These are phyloP conservation scores for Colletotrichum incanum DNA, from an alignment of 2,329 filamentous ascomycete genomes.

Conservation along the genomic window DNA sequence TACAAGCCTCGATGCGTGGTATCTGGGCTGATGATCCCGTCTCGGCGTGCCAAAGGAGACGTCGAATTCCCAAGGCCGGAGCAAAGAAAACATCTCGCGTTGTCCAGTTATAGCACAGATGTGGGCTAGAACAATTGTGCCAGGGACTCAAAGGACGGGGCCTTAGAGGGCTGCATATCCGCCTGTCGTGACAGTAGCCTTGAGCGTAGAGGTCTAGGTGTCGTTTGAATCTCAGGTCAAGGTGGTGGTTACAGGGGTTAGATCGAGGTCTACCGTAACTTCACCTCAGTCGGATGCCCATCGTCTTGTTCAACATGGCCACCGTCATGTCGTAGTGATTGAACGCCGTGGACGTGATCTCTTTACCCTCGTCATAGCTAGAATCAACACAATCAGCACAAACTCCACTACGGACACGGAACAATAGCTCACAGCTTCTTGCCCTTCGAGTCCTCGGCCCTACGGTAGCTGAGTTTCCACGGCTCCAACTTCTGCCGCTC, in stretches of 20 bases:
- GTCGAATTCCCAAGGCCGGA: neutral
- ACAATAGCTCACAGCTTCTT: conserved; percentile 43
- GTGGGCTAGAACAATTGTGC: neutral
- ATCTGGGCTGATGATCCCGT: conserved; percentile 16
- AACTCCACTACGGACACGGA: too few species aligned
- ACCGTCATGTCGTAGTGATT: conserved; percentile 79
- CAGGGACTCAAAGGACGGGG: too few species aligned
- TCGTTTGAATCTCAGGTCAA: neutral
- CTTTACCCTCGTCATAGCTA: conserved; percentile 22
- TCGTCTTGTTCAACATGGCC: conserved; percentile 80
- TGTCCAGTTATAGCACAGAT: neutral
- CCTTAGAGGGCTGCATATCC: neutral
- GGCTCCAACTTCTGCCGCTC: conserved; percentile 52
- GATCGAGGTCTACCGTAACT: neutral
- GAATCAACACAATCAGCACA: neutral
- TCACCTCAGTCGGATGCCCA: conserved; percentile 76
- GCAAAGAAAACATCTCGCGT: neutral
- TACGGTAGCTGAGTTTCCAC: conserved; percentile 47
- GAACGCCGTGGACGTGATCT: conserved; percentile 57
- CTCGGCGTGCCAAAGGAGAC: neutral
- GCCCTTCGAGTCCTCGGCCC: conserved; percentile 13
- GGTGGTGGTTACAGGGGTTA: neutral
- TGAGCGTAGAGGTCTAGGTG: neutral
- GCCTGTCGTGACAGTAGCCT: neutral
- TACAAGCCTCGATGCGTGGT: conserved; percentile 9